Percentiles rank a stretch among this genome's conserved stretches.
Evolutionary conservation across 129 eudicot species (phyloP).

Genomic region (Saposhnikovia divaricata): DNA sequence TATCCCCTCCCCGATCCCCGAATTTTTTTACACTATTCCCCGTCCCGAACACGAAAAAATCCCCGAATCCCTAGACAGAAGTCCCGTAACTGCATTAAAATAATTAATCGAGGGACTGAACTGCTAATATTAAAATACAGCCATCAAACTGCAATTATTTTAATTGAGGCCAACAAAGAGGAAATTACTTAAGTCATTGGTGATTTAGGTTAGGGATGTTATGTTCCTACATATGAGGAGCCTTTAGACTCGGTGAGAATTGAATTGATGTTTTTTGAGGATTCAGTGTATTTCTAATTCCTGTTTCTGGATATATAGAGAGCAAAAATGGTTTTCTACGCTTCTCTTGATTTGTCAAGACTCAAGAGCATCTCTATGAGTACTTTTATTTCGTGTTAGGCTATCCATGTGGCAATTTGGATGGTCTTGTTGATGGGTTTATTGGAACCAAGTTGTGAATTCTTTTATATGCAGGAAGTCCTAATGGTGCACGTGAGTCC

Average conservation of each 20-base stretch:
- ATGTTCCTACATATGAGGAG: background rate
- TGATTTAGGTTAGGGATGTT: no score
- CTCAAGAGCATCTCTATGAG: background rate
- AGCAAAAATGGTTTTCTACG: background rate
- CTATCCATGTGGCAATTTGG: background rate
- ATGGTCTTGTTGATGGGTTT: background rate
- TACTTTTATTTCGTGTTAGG: background rate
- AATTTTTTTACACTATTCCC: no score
- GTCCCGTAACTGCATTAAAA: no score
- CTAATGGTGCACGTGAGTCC: constrained; percentile 36
- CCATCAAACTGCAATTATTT: no score
- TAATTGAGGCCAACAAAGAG: no score
- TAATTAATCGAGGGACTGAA: no score
- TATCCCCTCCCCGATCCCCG: no score
- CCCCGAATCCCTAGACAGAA: no score
- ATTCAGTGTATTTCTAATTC: background rate
- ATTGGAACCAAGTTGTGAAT: constrained; percentile 17
- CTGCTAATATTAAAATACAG: no score
- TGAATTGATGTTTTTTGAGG: background rate
- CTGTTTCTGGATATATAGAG: background rate
- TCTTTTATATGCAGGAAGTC: constrained; percentile 46
- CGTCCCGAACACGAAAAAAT: no score
- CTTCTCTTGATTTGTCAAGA: background rate
- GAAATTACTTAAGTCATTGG: background rate
- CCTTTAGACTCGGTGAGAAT: background rate